A percentile compares a stretch with the other conserved stretches of the same genome.
These are phyloP conservation scores for Macrotyloma uniflorum DNA, from an alignment of 306 rosid species.

Conservation along the genomic window DNA sequence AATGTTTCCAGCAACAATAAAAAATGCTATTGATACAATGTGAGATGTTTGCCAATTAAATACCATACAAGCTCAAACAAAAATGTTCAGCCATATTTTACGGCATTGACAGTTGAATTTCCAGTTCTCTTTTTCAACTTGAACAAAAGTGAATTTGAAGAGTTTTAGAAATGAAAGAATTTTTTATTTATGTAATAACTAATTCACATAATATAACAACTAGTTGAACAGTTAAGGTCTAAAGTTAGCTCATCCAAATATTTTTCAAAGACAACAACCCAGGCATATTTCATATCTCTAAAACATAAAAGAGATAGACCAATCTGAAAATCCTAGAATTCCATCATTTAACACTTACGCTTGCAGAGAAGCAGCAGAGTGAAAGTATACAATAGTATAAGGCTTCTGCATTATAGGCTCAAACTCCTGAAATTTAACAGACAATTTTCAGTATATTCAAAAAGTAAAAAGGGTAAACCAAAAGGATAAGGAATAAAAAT, in stretches of 20 bases:
- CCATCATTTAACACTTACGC: conserved; percentile 62
- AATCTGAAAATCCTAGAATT: conserved; percentile 30
- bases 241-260: conserved; percentile 5
- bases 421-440: conserved; percentile 74
- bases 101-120: conserved; percentile 1
- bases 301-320: conserved; percentile 13
- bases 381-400: conserved; percentile 87
- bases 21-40: conserved; percentile 21
- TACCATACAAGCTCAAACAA: conserved; percentile 10
- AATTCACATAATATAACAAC: conserved; percentile 27
- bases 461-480: background rate
- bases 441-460: conserved; percentile 26
- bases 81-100: conserved; percentile 11
- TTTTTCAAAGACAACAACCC: conserved; percentile 7
- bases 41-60: conserved; percentile 3
- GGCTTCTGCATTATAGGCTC: conserved; percentile 97
- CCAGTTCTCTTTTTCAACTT: background rate
- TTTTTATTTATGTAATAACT: background rate
- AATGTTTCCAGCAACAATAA: conserved; percentile 27
- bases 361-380: conserved; percentile 97
- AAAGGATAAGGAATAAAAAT: background rate
- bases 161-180: conserved; percentile 21
- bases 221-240: conserved; percentile 9
- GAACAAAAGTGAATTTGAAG: background rate
- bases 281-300: background rate